Evolutionary conservation across 805 yeast species (phyloP).

Genomic region (Candida palmyrensis): DNA sequence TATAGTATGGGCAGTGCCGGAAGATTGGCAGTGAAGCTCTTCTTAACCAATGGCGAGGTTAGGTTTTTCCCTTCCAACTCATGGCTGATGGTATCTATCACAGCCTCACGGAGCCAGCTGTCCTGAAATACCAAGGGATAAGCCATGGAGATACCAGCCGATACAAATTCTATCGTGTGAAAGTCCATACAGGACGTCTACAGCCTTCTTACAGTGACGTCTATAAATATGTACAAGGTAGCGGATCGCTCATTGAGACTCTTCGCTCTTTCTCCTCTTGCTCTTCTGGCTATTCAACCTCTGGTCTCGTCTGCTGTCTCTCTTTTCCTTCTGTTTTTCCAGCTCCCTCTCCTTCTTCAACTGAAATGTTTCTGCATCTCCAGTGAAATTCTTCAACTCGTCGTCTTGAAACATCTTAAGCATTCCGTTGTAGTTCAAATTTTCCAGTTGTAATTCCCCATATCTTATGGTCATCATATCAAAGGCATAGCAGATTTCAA

Average conservation of each 20-base stretch:
- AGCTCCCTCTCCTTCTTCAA: conserved; percentile 18
- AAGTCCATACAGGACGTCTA: too few relatives aligned
- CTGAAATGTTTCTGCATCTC: conserved; percentile 7
- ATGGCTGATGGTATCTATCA: conserved; percentile 6
- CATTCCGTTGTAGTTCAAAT: conserved; percentile 18
- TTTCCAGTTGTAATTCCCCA: conserved; percentile 23
- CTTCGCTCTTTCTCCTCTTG: conserved; percentile 12
- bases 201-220: too few relatives aligned
- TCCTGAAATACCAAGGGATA: conserved; percentile 12
- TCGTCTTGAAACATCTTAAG: conserved; percentile 20
- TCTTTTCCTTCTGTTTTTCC: conserved; percentile 23
- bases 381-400: conserved; percentile 11
- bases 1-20: conserved; percentile 19
- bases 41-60: conserved; percentile 9
- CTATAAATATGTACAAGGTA: too few relatives aligned
- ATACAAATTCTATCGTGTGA: too few relatives aligned
- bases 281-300: conserved; percentile 22
- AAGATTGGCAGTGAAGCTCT: conserved; percentile 11
- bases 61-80: conserved; percentile 6
- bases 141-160: too few relatives aligned
- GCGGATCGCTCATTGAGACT: not conserved
- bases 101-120: conserved; percentile 17
- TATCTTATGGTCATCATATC: conserved; percentile 33
- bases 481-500: conserved; percentile 35
- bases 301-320: conserved; percentile 30